Base-by-base conservation (phyloP, 495 filamentous ascomycete species). In the Pyrenopolyporus hunteri region DNA sequence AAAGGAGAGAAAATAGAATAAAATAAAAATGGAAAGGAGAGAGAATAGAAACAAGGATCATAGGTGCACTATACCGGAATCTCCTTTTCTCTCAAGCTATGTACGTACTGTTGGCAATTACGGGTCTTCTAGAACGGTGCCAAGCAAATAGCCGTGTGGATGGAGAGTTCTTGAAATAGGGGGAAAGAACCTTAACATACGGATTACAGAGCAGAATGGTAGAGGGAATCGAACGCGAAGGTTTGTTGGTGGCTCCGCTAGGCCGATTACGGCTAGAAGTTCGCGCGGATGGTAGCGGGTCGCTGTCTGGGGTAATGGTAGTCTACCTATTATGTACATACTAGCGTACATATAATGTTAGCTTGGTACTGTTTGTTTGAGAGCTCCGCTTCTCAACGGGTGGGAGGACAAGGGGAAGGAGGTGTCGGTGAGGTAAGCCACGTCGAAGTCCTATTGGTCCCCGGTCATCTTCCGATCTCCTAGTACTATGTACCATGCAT, bases 211-310 rank as follows among this genome's bases (percentile, higher is more conserved):
- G n/a, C n/a, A n/a, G n/a, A n/a, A n/a, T n/a, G 37, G 22, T 45
- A 31, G 31, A 22, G 16, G 58, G 49, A 64, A 54, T 64, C 46
- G 62, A n/a, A 23, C 44, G n/a, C 57, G 62, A 45, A 60, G 50
- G 56, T 65, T 65, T 65, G 62, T 65, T 65, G 62, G 28, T 50
- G 28, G 26, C 2, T 2, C 2, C 11, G 46, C 62, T 65, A 60
- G 43, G 22, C 62, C 32, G 0, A 1, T 56, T 59, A 23, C 4
- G 51, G 49, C 6, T 55, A 33, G 25, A 48, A 0, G 29, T 6
- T 31, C 20, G 22, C 55, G 62, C 37, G 56, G 44, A 47, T 51
- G 50, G 35, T 43, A 56, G n/a, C 51, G 57, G 56, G 52, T 64
- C 49, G 28, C 19, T 49, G 33, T 64, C 55, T 48, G 61, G 61